These are phyloP conservation scores for Neurospora sp. DNA, from an alignment of 2,329 filamentous ascomycete genomes.

Conservation along the genomic window DNA sequence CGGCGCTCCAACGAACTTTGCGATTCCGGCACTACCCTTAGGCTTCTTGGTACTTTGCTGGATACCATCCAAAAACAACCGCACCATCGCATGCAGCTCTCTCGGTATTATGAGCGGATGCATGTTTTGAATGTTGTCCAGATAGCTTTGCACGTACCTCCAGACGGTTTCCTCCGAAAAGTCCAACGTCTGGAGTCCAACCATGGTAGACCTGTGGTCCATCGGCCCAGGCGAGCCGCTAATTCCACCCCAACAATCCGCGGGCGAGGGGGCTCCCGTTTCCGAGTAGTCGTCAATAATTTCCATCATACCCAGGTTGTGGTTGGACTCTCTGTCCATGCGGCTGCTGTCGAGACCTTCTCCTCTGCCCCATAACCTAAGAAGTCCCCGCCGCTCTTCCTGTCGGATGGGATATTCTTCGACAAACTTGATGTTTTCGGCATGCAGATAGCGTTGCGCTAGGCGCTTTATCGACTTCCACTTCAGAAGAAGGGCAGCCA, in stretches of 20 bases:
- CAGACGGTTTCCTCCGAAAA: slow-evolving; percentile 41
- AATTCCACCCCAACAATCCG: slow-evolving; percentile 49
- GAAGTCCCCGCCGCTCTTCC: slow-evolving; percentile 62
- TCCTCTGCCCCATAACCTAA: slow-evolving; percentile 69
- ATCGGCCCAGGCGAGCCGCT: slow-evolving; percentile 37
- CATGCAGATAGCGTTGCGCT: slow-evolving; percentile 40
- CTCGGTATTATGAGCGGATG: slow-evolving; percentile 50
- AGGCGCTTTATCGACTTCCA: slow-evolving; percentile 61
- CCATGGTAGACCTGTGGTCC: slow-evolving; percentile 24
- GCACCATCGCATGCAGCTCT: slow-evolving; percentile 43
- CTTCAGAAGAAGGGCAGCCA: slow-evolving; percentile 70
- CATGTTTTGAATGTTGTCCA: slow-evolving; percentile 53
- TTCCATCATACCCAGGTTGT: slow-evolving; percentile 26
- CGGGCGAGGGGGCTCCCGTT: slow-evolving; percentile 43
- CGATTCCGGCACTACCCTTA: slow-evolving; percentile 11
- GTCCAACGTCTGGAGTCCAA: slow-evolving; percentile 41
- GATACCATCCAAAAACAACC: slow-evolving; percentile 39
- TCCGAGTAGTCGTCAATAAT: slow-evolving; percentile 32
- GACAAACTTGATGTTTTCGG: slow-evolving; percentile 42
- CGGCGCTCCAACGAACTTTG: slow-evolving; percentile 12
- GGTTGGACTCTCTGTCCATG: slow-evolving; percentile 30
- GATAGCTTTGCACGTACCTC: slow-evolving; percentile 46
- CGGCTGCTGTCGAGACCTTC: slow-evolving; percentile 57
- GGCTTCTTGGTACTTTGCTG: slow-evolving; percentile 23
- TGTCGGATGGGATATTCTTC: slow-evolving; percentile 67